phyloP scores from a whole-genome alignment of 2,329 filamentous ascomycete species.

The Fusarium oxysporum region DNA sequence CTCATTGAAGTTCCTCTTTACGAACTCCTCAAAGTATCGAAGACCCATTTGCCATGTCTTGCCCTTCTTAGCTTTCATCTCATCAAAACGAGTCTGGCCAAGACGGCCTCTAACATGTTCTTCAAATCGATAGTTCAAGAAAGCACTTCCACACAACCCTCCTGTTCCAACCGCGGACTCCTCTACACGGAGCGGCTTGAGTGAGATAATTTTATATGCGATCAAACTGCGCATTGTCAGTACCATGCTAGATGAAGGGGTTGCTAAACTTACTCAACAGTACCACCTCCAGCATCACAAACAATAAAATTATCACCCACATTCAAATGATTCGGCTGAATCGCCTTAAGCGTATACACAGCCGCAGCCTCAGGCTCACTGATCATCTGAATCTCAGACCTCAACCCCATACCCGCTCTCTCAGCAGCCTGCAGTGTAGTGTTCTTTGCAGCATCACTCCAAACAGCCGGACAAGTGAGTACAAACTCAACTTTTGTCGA shows the following conservation, averaged over 20 bases:
- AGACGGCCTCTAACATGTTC: constrained; percentile 78
- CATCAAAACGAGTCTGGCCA: constrained; percentile 74
- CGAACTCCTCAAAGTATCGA: constrained; percentile 85
- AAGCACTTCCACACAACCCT: constrained; percentile 80
- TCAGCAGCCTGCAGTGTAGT: constrained; percentile 83
- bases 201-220: constrained; percentile 81
- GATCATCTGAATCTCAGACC: constrained; percentile 79
- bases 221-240: constrained; percentile 66
- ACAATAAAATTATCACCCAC: constrained; percentile 75
- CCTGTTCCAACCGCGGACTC: constrained; percentile 85
- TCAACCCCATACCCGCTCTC: constrained; percentile 79
- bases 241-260: neutral
- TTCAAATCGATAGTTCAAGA: constrained; percentile 84
- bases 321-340: constrained; percentile 78
- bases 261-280: constrained; percentile 68
- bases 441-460: constrained; percentile 88
- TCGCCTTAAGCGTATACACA: constrained; percentile 82
- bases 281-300: constrained; percentile 72
- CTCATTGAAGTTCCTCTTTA: constrained; percentile 85
- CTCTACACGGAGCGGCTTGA: constrained; percentile 78
- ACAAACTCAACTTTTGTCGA: constrained; percentile 82
- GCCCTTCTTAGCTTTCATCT: constrained; percentile 81
- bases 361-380: constrained; percentile 84
- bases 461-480: constrained; percentile 84
- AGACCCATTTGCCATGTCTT: constrained; percentile 86